phyloP scores from a whole-genome alignment of 2,329 filamentous ascomycete genomes.

The Ustulina deusta region DNA sequence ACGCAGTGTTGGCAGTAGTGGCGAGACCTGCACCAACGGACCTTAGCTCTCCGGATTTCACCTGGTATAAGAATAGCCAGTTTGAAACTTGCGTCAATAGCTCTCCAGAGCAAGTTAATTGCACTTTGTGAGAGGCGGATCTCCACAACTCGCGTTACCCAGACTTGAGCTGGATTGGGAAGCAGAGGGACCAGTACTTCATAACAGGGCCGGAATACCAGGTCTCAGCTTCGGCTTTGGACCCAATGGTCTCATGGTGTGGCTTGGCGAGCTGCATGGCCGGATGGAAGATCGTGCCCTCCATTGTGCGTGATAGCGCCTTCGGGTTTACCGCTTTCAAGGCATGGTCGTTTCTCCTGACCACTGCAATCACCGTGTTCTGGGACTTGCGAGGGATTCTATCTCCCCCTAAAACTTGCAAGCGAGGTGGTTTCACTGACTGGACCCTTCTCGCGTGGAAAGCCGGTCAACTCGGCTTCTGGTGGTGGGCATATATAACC shows the following conservation, averaged over 20 bases:
- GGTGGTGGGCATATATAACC: constrained; percentile 1
- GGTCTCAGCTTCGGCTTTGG: constrained; percentile 1
- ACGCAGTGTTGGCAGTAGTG: constrained; percentile 2
- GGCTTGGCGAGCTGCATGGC: constrained; percentile 5
- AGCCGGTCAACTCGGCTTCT: constrained; percentile 7
- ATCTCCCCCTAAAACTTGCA: constrained; percentile 1
- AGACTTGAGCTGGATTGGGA: constrained; percentile 4
- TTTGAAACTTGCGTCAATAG: constrained; percentile 7
- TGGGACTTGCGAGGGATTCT: constrained; percentile 2
- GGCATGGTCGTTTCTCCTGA: not conserved
- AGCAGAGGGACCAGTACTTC: constrained; percentile 3
- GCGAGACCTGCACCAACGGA: not conserved
- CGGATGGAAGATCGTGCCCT: constrained; percentile 7
- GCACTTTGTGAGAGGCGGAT: not conserved
- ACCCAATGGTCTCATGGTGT: constrained; percentile 5
- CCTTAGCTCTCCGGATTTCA: not conserved
- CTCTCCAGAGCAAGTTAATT: constrained; percentile 4
- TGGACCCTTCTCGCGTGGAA: constrained; percentile 2
- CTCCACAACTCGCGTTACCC: not conserved
- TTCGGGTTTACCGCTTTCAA: not conserved
- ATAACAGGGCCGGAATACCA: constrained; percentile 5
- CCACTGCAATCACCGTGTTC: constrained; percentile 2
- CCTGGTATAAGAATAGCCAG: constrained; percentile 5
- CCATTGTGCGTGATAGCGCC: constrained; percentile 5
- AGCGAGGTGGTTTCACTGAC: not conserved